Conservation (phyloP, 2,329 filamentous ascomycete species). For the Diplodia mutila region DNA sequence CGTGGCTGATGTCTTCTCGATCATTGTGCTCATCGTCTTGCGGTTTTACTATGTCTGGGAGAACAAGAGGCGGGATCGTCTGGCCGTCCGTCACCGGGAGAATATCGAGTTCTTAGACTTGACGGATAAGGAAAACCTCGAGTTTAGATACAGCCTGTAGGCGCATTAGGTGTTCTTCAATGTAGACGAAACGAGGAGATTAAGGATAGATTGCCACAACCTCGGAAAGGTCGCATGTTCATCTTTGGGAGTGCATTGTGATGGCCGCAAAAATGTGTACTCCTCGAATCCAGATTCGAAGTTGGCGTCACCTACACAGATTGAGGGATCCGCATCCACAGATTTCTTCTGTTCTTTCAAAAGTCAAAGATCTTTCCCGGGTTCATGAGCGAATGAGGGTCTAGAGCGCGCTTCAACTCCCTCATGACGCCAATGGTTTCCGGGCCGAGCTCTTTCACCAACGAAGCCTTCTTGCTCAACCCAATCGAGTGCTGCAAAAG, state of each 20-base stretch:
- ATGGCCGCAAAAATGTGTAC: too few species aligned
- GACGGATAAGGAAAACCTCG: constrained; percentile 28
- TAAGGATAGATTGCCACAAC: too few species aligned
- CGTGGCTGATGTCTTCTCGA: constrained; percentile 38
- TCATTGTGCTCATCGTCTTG: constrained; percentile 35
- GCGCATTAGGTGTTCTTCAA: background rate
- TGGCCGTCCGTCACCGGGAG: constrained; percentile 29
- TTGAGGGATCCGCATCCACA: too few species aligned
- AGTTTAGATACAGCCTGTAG: constrained; percentile 30
- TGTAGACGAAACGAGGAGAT: background rate
- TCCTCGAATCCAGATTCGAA: too few species aligned
- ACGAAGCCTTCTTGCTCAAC: constrained; percentile 80
- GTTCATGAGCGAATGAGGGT: constrained; percentile 88
- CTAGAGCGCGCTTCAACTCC: constrained; percentile 76
- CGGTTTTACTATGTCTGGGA: constrained; percentile 34
- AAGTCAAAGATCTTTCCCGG: constrained; percentile 86
- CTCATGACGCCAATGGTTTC: constrained; percentile 85
- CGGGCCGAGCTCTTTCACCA: constrained; percentile 77
- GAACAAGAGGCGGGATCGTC: constrained; percentile 35
- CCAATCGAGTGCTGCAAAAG: constrained; percentile 68
- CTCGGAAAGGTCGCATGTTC: too few species aligned
- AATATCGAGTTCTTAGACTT: constrained; percentile 32
- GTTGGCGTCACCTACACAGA: too few species aligned
- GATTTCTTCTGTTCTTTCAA: too few species aligned
- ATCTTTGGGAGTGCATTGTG: too few species aligned